Percentiles rank a stretch among this genome's conserved stretches.
These are phyloP conservation scores for Arthrinium puccinioides DNA, from an alignment of 2,329 filamentous ascomycete genomes.

Conservation along the genomic window DNA sequence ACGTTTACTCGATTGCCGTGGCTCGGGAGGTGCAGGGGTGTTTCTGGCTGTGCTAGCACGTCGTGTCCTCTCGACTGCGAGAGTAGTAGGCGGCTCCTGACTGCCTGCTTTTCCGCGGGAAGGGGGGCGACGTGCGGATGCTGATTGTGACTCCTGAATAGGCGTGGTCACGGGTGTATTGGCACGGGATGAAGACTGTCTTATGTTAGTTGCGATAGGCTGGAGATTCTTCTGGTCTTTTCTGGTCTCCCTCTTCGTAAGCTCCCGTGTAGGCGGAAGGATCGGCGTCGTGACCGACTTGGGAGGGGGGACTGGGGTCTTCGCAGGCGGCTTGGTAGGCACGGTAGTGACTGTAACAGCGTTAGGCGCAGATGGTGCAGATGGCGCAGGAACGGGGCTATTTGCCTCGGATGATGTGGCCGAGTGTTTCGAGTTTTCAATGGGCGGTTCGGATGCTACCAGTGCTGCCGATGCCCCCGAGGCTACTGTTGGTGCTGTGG, in stretches of 20 bases:
- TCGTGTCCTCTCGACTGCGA: slow-evolving; percentile 46
- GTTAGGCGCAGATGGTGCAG: slow-evolving; percentile 19
- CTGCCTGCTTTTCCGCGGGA: slow-evolving; percentile 47
- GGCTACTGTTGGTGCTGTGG: slow-evolving; percentile 17
- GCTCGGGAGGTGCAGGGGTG: slow-evolving; percentile 44
- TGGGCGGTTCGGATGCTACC: too few relatives aligned
- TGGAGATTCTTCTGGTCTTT: slow-evolving; percentile 32
- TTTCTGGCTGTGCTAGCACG: slow-evolving; percentile 50
- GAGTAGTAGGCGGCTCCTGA: slow-evolving; percentile 40
- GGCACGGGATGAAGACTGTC: slow-evolving; percentile 18
- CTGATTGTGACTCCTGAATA: slow-evolving; percentile 26
- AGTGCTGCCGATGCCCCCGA: too few relatives aligned
- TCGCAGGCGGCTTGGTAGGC: slow-evolving; percentile 26
- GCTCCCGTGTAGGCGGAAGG: slow-evolving; percentile 24
- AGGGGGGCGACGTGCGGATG: slow-evolving; percentile 33
- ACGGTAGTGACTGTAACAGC: slow-evolving; percentile 29
- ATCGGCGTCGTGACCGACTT: slow-evolving; percentile 30
- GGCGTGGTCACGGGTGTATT: slow-evolving; percentile 26
- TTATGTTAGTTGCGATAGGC: slow-evolving; percentile 16
- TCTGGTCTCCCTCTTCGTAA: slow-evolving; percentile 37
- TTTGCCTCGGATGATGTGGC: too few relatives aligned
- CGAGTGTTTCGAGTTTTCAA: too few relatives aligned
- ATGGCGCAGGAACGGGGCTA: too few relatives aligned
- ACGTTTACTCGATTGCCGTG: slow-evolving; percentile 42
- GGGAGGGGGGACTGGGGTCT: slow-evolving; percentile 33